These are phyloP conservation scores for Protea cynaroides DNA, from an alignment of 164 flowering plant genomes.

Conservation along the genomic window DNA sequence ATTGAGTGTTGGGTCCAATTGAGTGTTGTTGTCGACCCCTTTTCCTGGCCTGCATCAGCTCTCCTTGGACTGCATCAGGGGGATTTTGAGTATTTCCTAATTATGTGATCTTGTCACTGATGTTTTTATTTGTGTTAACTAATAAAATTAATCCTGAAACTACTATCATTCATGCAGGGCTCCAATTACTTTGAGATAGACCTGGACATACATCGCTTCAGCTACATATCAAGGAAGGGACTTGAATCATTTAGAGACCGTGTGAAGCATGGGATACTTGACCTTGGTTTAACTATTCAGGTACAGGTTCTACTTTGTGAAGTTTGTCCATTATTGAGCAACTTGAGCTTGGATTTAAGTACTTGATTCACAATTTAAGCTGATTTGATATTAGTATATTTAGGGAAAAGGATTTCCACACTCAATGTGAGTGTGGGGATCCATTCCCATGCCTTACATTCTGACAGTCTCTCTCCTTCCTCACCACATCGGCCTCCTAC, in stretches of 20 bases:
- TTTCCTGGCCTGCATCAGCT: too few species aligned
- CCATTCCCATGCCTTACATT: too few species aligned
- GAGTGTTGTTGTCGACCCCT: too few species aligned
- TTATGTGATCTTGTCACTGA: not conserved
- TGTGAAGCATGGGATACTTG: slow-evolving; percentile 60
- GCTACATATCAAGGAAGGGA: slow-evolving; percentile 94
- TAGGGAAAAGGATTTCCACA: too few species aligned
- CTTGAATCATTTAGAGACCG: slow-evolving; percentile 86
- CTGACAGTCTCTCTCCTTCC: too few species aligned
- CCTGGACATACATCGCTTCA: slow-evolving; percentile 90
- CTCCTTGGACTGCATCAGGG: not conserved
- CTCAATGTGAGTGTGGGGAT: too few species aligned
- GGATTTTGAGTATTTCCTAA: not conserved
- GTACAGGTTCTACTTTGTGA: slow-evolving; percentile 22
- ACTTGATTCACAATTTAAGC: too few species aligned
- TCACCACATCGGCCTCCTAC: too few species aligned
- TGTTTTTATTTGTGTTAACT: not conserved
- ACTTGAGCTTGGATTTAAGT: too few species aligned
- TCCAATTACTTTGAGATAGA: slow-evolving; percentile 92
- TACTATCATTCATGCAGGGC: slow-evolving; percentile 44
- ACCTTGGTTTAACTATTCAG: slow-evolving; percentile 94
- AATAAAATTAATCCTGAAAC: not conserved
- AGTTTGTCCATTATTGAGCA: not conserved
- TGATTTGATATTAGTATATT: not conserved
- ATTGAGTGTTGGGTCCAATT: too few species aligned